Conservation (phyloP, 2,329 filamentous ascomycete genomes). For the Teratosphaeriaceae sp. region DNA sequence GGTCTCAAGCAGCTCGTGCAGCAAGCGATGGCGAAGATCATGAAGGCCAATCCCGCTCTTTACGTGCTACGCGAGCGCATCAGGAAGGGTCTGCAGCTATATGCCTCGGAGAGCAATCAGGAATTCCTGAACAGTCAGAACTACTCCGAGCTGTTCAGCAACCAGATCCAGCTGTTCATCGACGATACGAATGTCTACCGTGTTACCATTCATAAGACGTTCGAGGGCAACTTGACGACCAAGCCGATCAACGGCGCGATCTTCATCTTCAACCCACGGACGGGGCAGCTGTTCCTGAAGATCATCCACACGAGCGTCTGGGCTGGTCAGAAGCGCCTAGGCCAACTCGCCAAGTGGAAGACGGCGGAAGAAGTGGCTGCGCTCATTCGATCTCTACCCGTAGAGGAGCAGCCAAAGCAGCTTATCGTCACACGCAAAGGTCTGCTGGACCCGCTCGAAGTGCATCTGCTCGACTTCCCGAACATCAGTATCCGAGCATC, state of each 20-base stretch:
- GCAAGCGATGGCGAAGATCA: slow-evolving; percentile 98
- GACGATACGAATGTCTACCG: slow-evolving; percentile 99
- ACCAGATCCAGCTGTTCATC: slow-evolving; percentile 97
- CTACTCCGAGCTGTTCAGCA: slow-evolving; percentile 98
- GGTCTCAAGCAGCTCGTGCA: slow-evolving; percentile 92
- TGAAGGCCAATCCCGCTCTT: slow-evolving; percentile 97
- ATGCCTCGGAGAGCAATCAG: slow-evolving; percentile 97
- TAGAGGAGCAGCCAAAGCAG: slow-evolving; percentile 98
- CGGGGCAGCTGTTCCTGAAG: slow-evolving; percentile 95
- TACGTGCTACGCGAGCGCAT: slow-evolving; percentile 98
- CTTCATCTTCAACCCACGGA: slow-evolving; percentile 99
- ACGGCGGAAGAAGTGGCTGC: slow-evolving; percentile 99
- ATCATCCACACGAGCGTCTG: slow-evolving; percentile 99
- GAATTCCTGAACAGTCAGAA: slow-evolving; percentile 99
- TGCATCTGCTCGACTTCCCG: slow-evolving; percentile 95
- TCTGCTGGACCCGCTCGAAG: slow-evolving; percentile 91
- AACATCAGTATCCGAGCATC: slow-evolving; percentile 98
- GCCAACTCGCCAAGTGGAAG: slow-evolving; percentile 98
- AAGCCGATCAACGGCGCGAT: slow-evolving; percentile 99
- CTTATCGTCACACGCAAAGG: slow-evolving; percentile 97
- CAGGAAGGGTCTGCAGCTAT: slow-evolving; percentile 93
- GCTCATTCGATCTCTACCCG: slow-evolving; percentile 86
- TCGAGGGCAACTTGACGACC: slow-evolving; percentile 96
- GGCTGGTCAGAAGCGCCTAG: slow-evolving; percentile 98
- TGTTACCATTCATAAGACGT: slow-evolving; percentile 99